Percentiles rank a stretch among this genome's conserved stretches.
Evolutionary conservation across 306 rosid species (phyloP).

Genomic region (Glycine tomentella): DNA sequence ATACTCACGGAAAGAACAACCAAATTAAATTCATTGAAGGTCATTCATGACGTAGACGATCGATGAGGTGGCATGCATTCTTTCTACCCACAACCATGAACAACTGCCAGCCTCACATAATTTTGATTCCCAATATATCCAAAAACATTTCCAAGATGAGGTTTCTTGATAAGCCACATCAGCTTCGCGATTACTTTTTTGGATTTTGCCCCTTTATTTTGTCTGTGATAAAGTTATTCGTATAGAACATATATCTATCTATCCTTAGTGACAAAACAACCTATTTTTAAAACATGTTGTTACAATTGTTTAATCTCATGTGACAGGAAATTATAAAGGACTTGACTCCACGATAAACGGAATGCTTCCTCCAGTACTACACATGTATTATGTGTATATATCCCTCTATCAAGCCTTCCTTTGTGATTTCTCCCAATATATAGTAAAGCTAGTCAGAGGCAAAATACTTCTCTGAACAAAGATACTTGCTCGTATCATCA

Average conservation of each 20-base stretch:
- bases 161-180: slow-evolving; percentile 35
- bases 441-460: slow-evolving; percentile 48
- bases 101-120: slow-evolving; percentile 37
- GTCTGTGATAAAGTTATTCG: slow-evolving; percentile 40
- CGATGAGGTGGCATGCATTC: slow-evolving; percentile 33
- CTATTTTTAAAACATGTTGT: slow-evolving; percentile 36
- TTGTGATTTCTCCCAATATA: slow-evolving; percentile 44
- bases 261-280: slow-evolving; percentile 11
- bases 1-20: slow-evolving; percentile 44
- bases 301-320: slow-evolving; percentile 34
- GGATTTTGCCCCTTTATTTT: slow-evolving; percentile 16
- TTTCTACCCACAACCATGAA: neutral
- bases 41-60: slow-evolving; percentile 16
- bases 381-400: too few relatives aligned
- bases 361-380: slow-evolving; percentile 7
- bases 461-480: slow-evolving; percentile 23
- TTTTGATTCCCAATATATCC: slow-evolving; percentile 43
- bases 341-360: slow-evolving; percentile 46
- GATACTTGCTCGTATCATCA: slow-evolving; percentile 7
- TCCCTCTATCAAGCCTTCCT: slow-evolving; percentile 35
- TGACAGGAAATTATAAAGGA: neutral
- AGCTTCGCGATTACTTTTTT: slow-evolving; percentile 25
- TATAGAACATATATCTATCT: neutral
- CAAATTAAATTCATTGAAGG: neutral
- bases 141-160: slow-evolving; percentile 22